Evolutionary conservation across 1,139 yeast genomes (phyloP).

Genomic region (Diutina sp.): DNA sequence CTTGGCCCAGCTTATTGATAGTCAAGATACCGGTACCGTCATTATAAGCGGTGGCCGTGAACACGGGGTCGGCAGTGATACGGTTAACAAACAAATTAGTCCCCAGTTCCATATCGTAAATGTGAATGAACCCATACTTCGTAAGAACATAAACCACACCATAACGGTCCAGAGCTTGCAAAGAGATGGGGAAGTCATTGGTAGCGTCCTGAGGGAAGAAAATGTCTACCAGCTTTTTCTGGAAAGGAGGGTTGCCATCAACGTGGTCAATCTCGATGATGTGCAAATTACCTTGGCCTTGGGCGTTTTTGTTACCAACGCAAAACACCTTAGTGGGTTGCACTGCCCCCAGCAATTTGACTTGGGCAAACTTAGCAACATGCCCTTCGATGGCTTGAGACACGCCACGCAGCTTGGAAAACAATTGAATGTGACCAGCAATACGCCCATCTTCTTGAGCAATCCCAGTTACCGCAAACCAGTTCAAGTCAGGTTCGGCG

Average conservation of each 20-base stretch:
- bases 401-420: slow-evolving; percentile 74
- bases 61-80: slow-evolving; percentile 92
- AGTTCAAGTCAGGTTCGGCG: slow-evolving; percentile 67
- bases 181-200: slow-evolving; percentile 92
- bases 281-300: slow-evolving; percentile 80
- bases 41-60: slow-evolving; percentile 74
- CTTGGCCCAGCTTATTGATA: slow-evolving; percentile 92
- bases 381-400: slow-evolving; percentile 98
- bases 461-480: slow-evolving; percentile 95
- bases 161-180: slow-evolving; percentile 74
- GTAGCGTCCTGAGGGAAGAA: slow-evolving; percentile 96
- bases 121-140: slow-evolving; percentile 91
- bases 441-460: slow-evolving; percentile 91
- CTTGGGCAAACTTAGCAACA: slow-evolving; percentile 77
- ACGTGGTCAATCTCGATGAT: slow-evolving; percentile 94
- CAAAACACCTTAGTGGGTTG: slow-evolving; percentile 79
- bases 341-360: slow-evolving; percentile 62
- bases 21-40: slow-evolving; percentile 77
- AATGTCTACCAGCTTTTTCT: slow-evolving; percentile 83
- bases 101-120: slow-evolving; percentile 90
- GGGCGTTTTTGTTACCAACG: slow-evolving; percentile 78
- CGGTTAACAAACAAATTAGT: slow-evolving; percentile 90
- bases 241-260: slow-evolving; percentile 72
- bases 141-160: slow-evolving; percentile 86
- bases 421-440: slow-evolving; percentile 93